Conservation (phyloP, 2,329 filamentous ascomycete genomes). For the Colletotrichum sp. region DNA sequence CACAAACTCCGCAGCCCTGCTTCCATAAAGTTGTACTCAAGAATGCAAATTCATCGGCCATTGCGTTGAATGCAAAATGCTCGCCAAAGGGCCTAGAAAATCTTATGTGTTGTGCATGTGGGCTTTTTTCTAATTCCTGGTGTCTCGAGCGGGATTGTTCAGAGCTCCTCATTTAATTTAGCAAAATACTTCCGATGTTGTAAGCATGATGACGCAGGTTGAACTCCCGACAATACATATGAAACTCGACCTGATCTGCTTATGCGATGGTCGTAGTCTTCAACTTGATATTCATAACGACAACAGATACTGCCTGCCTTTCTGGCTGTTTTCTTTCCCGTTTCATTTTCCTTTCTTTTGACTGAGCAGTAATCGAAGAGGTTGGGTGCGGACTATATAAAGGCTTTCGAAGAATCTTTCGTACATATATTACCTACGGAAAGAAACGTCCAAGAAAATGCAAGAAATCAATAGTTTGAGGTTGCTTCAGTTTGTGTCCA, state of each 20-base stretch:
- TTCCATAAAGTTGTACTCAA: not conserved
- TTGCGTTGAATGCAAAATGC: not conserved
- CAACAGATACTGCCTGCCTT: not conserved
- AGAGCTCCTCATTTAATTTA: rapidly evolving
- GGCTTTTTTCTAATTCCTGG: not conserved
- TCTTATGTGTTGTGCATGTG: not conserved
- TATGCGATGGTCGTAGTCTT: not conserved
- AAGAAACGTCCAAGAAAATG: not conserved
- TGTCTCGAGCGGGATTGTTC: not conserved
- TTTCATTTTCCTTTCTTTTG: not conserved
- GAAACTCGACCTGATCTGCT: not conserved
- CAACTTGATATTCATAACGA: not conserved
- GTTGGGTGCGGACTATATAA: not conserved
- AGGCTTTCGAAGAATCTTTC: not conserved
- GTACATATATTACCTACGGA: not conserved
- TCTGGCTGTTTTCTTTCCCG: not conserved
- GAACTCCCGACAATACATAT: not conserved
- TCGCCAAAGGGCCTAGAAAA: not conserved
- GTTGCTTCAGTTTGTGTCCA: not conserved
- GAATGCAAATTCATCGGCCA: not conserved
- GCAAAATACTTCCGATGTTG: not conserved
- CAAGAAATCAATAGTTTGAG: not conserved
- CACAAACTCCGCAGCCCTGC: not conserved
- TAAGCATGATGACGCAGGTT: not conserved
- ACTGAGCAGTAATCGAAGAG: not conserved